Conservation (phyloP, 2,329 filamentous ascomycete species). For the Trichoderma lentiforme region DNA sequence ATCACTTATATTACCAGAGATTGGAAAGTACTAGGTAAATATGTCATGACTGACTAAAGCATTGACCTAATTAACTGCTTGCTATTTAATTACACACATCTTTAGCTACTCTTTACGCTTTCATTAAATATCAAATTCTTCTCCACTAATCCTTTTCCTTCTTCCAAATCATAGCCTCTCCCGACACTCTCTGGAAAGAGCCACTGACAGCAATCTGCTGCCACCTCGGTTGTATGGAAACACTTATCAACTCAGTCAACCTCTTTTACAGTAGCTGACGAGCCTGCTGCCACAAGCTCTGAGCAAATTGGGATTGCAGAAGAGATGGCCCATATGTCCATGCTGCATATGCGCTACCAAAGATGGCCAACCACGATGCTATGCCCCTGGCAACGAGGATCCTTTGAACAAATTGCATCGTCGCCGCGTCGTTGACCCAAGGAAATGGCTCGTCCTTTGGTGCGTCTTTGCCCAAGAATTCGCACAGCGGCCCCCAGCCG, state of each 20-base stretch:
- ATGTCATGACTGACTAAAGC: background rate
- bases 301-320: background rate
- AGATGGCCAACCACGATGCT: slow-evolving; percentile 19
- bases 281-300: background rate
- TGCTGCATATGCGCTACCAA: slow-evolving; percentile 14
- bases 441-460: slow-evolving; percentile 35
- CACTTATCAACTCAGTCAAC: too few relatives aligned
- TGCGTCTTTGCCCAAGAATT: slow-evolving; percentile 35
- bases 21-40: background rate
- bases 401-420: slow-evolving; percentile 19
- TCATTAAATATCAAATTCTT: background rate
- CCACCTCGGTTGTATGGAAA: background rate
- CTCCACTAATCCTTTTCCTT: background rate
- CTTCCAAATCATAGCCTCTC: background rate
- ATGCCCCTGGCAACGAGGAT: slow-evolving; percentile 20
- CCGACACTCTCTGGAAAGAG: background rate
- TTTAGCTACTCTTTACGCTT: background rate
- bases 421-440: slow-evolving; percentile 29
- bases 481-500: slow-evolving; percentile 44
- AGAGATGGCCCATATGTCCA: slow-evolving; percentile 19
- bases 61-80: background rate
- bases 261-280: background rate
- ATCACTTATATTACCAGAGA: background rate
- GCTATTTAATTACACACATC: background rate
- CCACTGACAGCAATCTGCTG: background rate